Percentiles rank a stretch among this genome's conserved stretches.
Conservation (phyloP, 2,329 filamentous ascomycete species). For the Penicillium sclerotigenum region DNA sequence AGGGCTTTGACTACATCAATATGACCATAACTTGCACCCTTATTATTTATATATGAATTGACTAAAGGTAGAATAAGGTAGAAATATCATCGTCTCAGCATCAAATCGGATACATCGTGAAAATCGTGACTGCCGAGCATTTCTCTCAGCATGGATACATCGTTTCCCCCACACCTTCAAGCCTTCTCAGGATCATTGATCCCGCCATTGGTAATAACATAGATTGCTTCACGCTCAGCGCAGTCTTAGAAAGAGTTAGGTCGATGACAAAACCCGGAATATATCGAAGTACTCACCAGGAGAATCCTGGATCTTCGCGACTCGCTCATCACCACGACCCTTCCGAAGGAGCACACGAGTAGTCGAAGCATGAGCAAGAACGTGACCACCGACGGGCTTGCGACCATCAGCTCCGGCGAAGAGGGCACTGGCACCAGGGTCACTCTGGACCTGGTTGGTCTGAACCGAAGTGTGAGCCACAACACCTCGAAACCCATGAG, state of each 20-base stretch:
- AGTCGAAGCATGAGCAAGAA: slow-evolving; percentile 66
- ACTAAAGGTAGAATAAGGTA: not conserved
- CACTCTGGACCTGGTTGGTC: slow-evolving; percentile 71
- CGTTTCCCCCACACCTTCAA: slow-evolving; percentile 29
- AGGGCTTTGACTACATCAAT: not conserved
- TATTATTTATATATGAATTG: slow-evolving; percentile 3
- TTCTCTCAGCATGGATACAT: not conserved
- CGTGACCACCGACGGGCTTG: slow-evolving; percentile 65
- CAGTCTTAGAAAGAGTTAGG: slow-evolving; percentile 50
- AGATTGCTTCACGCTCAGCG: slow-evolving; percentile 66
- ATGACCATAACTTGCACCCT: not conserved
- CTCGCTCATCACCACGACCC: slow-evolving; percentile 66
- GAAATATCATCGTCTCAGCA: not conserved
- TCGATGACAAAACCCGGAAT: rapidly evolving
- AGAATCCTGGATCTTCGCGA: slow-evolving; percentile 66
- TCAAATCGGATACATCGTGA: not conserved
- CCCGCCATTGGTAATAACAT: slow-evolving; percentile 67
- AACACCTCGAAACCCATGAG: not conserved
- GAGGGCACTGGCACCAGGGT: slow-evolving; percentile 65
- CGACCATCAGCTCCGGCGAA: slow-evolving; percentile 66
- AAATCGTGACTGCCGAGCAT: not conserved
- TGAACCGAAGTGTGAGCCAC: slow-evolving; percentile 23
- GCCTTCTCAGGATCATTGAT: slow-evolving; percentile 66
- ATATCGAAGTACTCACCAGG: slow-evolving; percentile 48
- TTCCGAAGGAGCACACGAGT: slow-evolving; percentile 66